phyloP scores from a whole-genome alignment of 2,329 filamentous ascomycete species.

The Fusarium denticulatum region DNA sequence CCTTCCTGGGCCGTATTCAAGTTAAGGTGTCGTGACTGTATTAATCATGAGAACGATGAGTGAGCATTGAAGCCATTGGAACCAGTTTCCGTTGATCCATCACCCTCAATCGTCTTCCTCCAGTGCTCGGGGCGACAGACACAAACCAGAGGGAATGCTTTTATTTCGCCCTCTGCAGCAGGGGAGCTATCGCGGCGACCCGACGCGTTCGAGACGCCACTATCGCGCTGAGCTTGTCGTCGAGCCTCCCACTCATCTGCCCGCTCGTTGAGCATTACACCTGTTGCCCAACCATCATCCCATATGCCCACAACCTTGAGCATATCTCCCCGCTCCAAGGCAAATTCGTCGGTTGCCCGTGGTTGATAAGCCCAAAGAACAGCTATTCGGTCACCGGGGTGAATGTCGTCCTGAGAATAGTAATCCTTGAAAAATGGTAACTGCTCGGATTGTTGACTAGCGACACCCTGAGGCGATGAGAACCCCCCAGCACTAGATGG shows the following conservation, averaged over 20 bases:
- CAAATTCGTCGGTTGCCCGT: conserved; percentile 90
- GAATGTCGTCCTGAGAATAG: conserved; percentile 96
- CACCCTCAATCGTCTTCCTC: conserved; percentile 95
- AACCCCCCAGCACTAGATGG: conserved; percentile 77
- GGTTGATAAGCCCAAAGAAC: conserved; percentile 98
- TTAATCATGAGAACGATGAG: conserved; percentile 42
- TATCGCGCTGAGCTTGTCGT: conserved; percentile 84
- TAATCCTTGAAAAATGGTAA: conserved; percentile 98
- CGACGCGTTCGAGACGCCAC: conserved; percentile 87
- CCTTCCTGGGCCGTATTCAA: conserved; percentile 43
- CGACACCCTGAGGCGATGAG: conserved; percentile 84
- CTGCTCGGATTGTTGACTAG: conserved; percentile 94
- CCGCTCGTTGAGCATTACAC: conserved; percentile 81
- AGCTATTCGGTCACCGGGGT: conserved; percentile 87
- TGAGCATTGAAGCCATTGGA: conserved; percentile 53
- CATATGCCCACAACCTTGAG: conserved; percentile 97
- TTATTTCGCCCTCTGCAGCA: conserved; percentile 80
- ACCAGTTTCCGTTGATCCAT: conserved; percentile 74
- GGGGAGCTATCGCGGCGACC: conserved; percentile 70
- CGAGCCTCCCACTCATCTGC: conserved; percentile 90
- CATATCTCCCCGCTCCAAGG: conserved; percentile 95
- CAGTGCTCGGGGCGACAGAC: conserved; percentile 96
- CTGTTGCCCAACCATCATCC: conserved; percentile 99
- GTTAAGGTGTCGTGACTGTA: conserved; percentile 37
- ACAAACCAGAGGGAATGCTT: conserved; percentile 96